These are phyloP conservation scores for Ensete ventricosum DNA, from an alignment of 176 grass and related monocot species.

Conservation along the genomic window DNA sequence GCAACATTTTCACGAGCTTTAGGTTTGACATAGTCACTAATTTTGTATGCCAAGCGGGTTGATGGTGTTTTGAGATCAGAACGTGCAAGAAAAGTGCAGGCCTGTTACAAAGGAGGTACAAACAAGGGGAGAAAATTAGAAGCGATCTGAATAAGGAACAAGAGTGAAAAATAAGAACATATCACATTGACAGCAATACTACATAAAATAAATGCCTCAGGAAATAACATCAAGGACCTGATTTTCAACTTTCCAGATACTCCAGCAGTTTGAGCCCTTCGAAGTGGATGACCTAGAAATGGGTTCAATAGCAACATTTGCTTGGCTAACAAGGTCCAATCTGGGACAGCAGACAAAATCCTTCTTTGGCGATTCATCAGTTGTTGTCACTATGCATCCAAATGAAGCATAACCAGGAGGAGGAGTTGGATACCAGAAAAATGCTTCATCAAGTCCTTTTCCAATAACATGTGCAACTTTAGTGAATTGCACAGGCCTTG, in stretches of 20 bases:
- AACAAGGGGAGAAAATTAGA: slow-evolving; percentile 1
- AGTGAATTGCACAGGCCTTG: slow-evolving; percentile 65
- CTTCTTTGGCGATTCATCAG: slow-evolving; percentile 69
- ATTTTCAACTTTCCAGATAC: slow-evolving; percentile 98
- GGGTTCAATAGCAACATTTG: slow-evolving; percentile 65
- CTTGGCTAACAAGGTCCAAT: slow-evolving; percentile 62
- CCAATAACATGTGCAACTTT: slow-evolving; percentile 75
- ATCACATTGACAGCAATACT: slow-evolving; percentile 9
- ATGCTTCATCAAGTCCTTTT: slow-evolving; percentile 71
- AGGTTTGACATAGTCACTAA: slow-evolving; percentile 74
- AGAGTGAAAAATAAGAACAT: slow-evolving; percentile 7
- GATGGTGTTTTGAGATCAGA: slow-evolving; percentile 91
- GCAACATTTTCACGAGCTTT: slow-evolving; percentile 77
- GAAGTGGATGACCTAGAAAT: slow-evolving; percentile 69
- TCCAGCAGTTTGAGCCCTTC: slow-evolving; percentile 82
- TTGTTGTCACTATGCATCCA: slow-evolving; percentile 82
- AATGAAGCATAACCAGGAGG: slow-evolving; percentile 88
- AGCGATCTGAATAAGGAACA: slow-evolving; percentile 7
- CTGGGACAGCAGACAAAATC: slow-evolving; percentile 82
- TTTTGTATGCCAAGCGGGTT: slow-evolving; percentile 61
- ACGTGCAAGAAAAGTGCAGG: slow-evolving; percentile 78
- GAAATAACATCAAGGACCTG: slow-evolving; percentile 38
- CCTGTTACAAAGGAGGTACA: slow-evolving; percentile 37
- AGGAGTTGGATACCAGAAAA: slow-evolving; percentile 88
- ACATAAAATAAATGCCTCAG: slow-evolving; percentile 1